phyloP scores from a whole-genome alignment of 768 basidiomycete species.

The Sarcomyxa edulis region DNA sequence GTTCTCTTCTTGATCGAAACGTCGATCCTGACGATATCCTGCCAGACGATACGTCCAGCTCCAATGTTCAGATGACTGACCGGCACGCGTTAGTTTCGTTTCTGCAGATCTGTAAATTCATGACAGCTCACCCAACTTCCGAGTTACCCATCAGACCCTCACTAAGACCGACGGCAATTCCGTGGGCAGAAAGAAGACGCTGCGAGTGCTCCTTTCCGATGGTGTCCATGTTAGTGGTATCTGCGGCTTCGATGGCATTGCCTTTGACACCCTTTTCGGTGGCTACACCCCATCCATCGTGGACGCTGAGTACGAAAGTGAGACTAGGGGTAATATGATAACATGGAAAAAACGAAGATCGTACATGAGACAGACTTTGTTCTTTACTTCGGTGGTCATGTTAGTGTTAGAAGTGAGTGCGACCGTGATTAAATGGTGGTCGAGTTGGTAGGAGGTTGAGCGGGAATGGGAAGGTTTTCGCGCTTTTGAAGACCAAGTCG shows the following conservation, averaged over 20 bases:
- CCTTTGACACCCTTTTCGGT: constrained; percentile 67
- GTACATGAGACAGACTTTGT: constrained; percentile 91
- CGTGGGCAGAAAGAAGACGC: constrained; percentile 76
- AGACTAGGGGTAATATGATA: not conserved
- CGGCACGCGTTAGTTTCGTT: too few species aligned
- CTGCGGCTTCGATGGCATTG: constrained; percentile 82
- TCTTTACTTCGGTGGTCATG: constrained; percentile 46
- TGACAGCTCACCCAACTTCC: constrained; percentile 77
- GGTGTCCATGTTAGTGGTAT: constrained; percentile 85
- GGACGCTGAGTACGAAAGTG: constrained; percentile 49
- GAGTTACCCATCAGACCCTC: constrained; percentile 98
- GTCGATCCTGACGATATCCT: constrained; percentile 95
- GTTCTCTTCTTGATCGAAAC: constrained; percentile 84
- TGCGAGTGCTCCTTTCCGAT: constrained; percentile 74
- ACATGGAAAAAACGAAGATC: not conserved
- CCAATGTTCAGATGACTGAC: constrained; percentile 94
- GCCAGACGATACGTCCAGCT: constrained; percentile 94
- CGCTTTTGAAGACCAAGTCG: too few species aligned
- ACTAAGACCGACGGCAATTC: constrained; percentile 85
- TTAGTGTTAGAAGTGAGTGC: too few species aligned
- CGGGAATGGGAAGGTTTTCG: too few species aligned
- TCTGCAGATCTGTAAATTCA: not conserved
- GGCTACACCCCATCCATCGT: constrained; percentile 94
- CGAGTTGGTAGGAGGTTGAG: too few species aligned
- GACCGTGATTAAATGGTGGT: too few species aligned